Evolutionary conservation across 768 basidiomycete species (phyloP).

Genomic region (Galerina marginata): DNA sequence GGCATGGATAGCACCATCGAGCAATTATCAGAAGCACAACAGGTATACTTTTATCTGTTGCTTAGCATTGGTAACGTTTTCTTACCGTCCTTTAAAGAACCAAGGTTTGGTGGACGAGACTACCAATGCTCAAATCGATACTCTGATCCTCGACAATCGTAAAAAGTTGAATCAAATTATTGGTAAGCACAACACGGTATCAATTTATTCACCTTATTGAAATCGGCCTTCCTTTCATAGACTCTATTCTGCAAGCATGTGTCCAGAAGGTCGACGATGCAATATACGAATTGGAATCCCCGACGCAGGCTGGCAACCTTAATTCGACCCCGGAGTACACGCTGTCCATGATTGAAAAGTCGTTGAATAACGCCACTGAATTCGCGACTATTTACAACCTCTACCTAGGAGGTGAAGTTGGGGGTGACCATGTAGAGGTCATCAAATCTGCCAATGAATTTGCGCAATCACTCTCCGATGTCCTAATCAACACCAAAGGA

Average conservation of each 20-base stretch:
- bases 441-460: slow-evolving; percentile 98
- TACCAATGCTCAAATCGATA: slow-evolving; percentile 96
- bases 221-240: slow-evolving; percentile 43
- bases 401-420: slow-evolving; percentile 82
- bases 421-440: slow-evolving; percentile 96
- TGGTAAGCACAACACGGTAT: slow-evolving; percentile 48
- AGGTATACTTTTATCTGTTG: slow-evolving; percentile 51
- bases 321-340: slow-evolving; percentile 99
- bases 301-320: slow-evolving; percentile 90
- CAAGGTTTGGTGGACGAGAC: slow-evolving; percentile 88
- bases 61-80: not conserved
- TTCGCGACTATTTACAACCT: slow-evolving; percentile 95
- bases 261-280: slow-evolving; percentile 97
- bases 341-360: slow-evolving; percentile 97
- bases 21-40: slow-evolving; percentile 83
- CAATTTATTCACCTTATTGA: slow-evolving; percentile 14
- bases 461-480: slow-evolving; percentile 91
- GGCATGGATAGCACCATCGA: slow-evolving; percentile 93
- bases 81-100: slow-evolving; percentile 49
- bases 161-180: slow-evolving; percentile 99
- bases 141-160: slow-evolving; percentile 92
- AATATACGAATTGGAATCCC: slow-evolving; percentile 97
- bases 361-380: slow-evolving; percentile 91
- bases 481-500: slow-evolving; percentile 92
- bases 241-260: slow-evolving; percentile 96